Percentiles rank a stretch among this genome's conserved stretches.
Evolutionary conservation across 805 yeast species (phyloP).

Genomic region (Sugiyamaella floridensis): DNA sequence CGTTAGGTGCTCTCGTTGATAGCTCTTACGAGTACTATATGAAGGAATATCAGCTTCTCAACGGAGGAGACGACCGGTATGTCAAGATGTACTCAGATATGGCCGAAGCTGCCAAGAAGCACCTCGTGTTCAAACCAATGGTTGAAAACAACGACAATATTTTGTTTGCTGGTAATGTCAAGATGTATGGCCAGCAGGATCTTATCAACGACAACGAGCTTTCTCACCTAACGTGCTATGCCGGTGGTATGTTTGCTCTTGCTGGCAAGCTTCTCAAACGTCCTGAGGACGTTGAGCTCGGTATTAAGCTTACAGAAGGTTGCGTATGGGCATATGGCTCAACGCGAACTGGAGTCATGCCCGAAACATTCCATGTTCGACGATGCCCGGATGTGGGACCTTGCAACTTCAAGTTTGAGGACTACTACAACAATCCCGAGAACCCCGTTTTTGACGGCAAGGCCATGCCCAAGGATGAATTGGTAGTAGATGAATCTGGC

Average conservation of each 20-base stretch:
- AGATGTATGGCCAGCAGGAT: neutral
- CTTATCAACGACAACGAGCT: conserved; percentile 33
- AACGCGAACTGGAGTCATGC: conserved; percentile 37
- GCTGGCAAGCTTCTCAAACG: conserved; percentile 38
- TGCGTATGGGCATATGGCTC: conserved; percentile 40
- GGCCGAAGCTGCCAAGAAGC: conserved; percentile 34
- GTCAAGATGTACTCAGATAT: conserved; percentile 26
- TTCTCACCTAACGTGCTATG: conserved; percentile 45
- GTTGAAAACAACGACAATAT: conserved; percentile 37
- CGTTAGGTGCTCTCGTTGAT: conserved; percentile 40
- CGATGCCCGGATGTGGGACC: conserved; percentile 14
- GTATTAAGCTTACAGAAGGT: conserved; percentile 41
- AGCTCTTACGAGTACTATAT: conserved; percentile 45
- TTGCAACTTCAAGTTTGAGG: conserved; percentile 11
- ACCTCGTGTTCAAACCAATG: conserved; percentile 41
- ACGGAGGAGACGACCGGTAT: conserved; percentile 34
- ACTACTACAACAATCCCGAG: neutral
- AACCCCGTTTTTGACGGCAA: conserved; percentile 1
- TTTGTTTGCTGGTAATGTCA: conserved; percentile 29
- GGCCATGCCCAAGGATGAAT: conserved; percentile 1
- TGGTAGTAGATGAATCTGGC: conserved; percentile 6
- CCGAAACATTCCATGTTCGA: conserved; percentile 36
- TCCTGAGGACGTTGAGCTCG: conserved; percentile 36
- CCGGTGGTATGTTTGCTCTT: conserved; percentile 49
- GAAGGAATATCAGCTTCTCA: conserved; percentile 41